phyloP scores from a whole-genome alignment of 306 rosid genomes.

The Cucumis cinereus region DNA sequence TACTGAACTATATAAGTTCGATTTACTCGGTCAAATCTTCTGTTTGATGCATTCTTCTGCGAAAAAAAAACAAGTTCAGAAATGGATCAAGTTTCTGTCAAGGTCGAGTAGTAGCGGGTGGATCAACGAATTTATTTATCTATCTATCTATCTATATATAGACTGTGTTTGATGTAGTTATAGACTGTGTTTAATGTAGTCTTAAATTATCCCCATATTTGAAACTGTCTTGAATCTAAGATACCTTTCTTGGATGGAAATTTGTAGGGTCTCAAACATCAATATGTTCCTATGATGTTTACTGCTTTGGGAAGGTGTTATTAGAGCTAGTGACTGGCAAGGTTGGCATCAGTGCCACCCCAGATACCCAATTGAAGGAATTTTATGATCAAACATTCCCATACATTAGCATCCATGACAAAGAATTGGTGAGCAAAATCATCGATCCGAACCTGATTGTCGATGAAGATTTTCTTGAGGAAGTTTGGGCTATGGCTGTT shows the following conservation, averaged over 20 bases:
- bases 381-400: slow-evolving; percentile 54
- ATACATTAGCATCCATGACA: slow-evolving; percentile 59
- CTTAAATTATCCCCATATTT: not conserved
- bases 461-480: slow-evolving; percentile 87
- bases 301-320: slow-evolving; percentile 89
- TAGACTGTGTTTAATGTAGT: not conserved
- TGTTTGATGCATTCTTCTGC: not conserved
- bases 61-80: not conserved
- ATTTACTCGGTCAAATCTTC: not conserved
- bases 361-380: slow-evolving; percentile 46
- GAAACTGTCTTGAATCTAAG: not conserved
- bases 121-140: too few species aligned
- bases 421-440: slow-evolving; percentile 73
- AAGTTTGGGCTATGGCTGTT: slow-evolving; percentile 95
- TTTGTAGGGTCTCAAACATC: slow-evolving; percentile 52
- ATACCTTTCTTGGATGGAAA: slow-evolving; percentile 3
- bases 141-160: too few species aligned
- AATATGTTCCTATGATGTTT: slow-evolving; percentile 68
- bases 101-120: not conserved
- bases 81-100: not conserved
- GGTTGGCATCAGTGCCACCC: slow-evolving; percentile 60
- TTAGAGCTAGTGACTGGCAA: slow-evolving; percentile 89
- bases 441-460: slow-evolving; percentile 68
- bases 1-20: not conserved
- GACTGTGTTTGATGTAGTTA: not conserved